Conservation (phyloP, 495 filamentous ascomycete genomes). For the Patellaria atrata region DNA sequence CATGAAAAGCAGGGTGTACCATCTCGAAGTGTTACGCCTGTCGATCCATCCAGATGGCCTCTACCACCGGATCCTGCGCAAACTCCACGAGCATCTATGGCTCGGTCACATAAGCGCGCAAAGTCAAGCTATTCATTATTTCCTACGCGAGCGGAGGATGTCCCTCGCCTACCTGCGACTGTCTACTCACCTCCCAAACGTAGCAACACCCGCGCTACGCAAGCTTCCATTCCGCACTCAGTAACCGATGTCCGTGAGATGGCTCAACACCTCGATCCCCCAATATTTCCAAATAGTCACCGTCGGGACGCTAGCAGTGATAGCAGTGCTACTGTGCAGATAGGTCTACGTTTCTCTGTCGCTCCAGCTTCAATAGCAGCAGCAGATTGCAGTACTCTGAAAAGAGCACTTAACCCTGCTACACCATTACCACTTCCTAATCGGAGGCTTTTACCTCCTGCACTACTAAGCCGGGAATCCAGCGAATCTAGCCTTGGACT, state of each 20-base stretch:
- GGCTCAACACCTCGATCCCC: slow-evolving; percentile 10
- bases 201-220: slow-evolving; percentile 11
- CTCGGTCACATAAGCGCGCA: slow-evolving; percentile 12
- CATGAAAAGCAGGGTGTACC: slow-evolving; percentile 2
- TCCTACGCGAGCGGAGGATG: slow-evolving; percentile 18
- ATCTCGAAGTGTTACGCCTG: slow-evolving; percentile 6
- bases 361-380: slow-evolving; percentile 20
- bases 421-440: slow-evolving; percentile 1
- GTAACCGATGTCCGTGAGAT: slow-evolving; percentile 19
- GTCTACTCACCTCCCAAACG: slow-evolving; percentile 18
- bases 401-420: background rate
- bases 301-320: slow-evolving; percentile 13
- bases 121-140: slow-evolving; percentile 21
- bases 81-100: slow-evolving; percentile 3
- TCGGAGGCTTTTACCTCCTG: too few relatives aligned
- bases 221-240: slow-evolving; percentile 10
- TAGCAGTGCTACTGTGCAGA: slow-evolving; percentile 22
- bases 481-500: slow-evolving; percentile 16
- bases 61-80: slow-evolving; percentile 16
- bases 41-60: slow-evolving; percentile 19
- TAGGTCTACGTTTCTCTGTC: slow-evolving; percentile 21
- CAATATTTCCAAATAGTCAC: slow-evolving; percentile 9
- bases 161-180: slow-evolving; percentile 19
- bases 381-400: slow-evolving; percentile 12
- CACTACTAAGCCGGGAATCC: too few relatives aligned